Percentiles rank a stretch among this genome's conserved stretches.
These are phyloP conservation scores for Tuber melanosporum DNA, from an alignment of 495 filamentous ascomycete genomes.

Conservation along the genomic window DNA sequence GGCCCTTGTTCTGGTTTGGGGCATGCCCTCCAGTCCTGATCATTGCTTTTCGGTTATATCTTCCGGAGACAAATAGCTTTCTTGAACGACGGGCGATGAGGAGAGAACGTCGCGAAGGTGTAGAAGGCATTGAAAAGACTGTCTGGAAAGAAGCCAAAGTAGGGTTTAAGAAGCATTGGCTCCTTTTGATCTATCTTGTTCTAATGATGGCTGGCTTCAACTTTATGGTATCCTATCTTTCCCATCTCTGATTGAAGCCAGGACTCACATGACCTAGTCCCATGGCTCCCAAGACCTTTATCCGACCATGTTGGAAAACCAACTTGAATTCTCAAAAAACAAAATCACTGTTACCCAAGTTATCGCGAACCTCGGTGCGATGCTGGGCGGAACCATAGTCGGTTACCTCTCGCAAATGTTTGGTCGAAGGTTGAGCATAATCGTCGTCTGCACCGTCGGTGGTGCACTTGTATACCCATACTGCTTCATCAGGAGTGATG, in stretches of 20 bases:
- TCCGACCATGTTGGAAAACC: slow-evolving; percentile 71
- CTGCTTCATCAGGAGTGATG: slow-evolving; percentile 48
- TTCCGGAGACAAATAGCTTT: slow-evolving; percentile 67
- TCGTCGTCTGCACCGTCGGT: slow-evolving; percentile 54
- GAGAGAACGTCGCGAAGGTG: slow-evolving; percentile 27
- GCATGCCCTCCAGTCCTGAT: slow-evolving; percentile 60
- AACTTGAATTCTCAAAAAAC: slow-evolving; percentile 65
- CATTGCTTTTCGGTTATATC: slow-evolving; percentile 57
- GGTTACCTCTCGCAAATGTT: slow-evolving; percentile 67
- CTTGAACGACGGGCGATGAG: slow-evolving; percentile 54
- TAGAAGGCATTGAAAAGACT: slow-evolving; percentile 50
- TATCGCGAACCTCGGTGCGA: slow-evolving; percentile 64
- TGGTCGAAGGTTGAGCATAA: slow-evolving; percentile 61
- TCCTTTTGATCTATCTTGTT: slow-evolving; percentile 60
- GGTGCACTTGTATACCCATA: slow-evolving; percentile 46
- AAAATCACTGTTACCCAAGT: slow-evolving; percentile 64
- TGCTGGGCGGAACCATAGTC: slow-evolving; percentile 59
- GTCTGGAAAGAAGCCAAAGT: slow-evolving; percentile 43
- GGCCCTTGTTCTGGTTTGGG: slow-evolving; percentile 48
- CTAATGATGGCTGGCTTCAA: slow-evolving; percentile 55
- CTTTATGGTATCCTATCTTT: slow-evolving; percentile 38
- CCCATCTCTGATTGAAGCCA: no score
- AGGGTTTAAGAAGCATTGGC: slow-evolving; percentile 54
- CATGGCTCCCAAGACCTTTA: slow-evolving; percentile 91
- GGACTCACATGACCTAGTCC: slow-evolving; percentile 46